These are phyloP conservation scores for Elsinoe perseae DNA, from an alignment of 2,329 filamentous ascomycete genomes.

Conservation along the genomic window DNA sequence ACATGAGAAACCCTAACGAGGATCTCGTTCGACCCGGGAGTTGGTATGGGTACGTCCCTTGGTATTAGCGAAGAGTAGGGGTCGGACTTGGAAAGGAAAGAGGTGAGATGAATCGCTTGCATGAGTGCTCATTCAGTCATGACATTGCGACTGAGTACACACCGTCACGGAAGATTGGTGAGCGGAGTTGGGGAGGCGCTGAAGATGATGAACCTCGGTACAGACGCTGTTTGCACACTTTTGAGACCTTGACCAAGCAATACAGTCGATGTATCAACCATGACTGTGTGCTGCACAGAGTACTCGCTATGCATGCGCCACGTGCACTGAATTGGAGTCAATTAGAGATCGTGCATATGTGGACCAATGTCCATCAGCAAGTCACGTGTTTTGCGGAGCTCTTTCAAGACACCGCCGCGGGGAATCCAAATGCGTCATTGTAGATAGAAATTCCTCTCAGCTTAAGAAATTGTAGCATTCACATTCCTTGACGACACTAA, in stretches of 20 bases:
- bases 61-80: conserved; percentile 25
- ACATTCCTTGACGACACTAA: not conserved
- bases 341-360: too few species aligned
- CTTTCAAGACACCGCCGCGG: too few species aligned
- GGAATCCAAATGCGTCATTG: conserved; percentile 2
- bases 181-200: too few species aligned
- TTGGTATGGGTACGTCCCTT: conserved; percentile 28
- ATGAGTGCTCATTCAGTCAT: conserved; percentile 23
- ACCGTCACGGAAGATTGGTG: too few species aligned
- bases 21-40: conserved; percentile 31
- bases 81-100: conserved; percentile 26
- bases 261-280: too few species aligned
- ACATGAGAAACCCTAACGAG: conserved; percentile 47
- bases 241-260: too few species aligned
- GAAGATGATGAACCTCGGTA: not conserved
- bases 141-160: too few species aligned
- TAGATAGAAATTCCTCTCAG: not conserved
- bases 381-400: not conserved
- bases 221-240: too few species aligned
- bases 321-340: too few species aligned
- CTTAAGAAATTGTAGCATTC: not conserved
- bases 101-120: conserved; percentile 36
- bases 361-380: too few species aligned
- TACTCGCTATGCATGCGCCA: too few species aligned
- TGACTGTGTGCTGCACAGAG: too few species aligned